phyloP scores from a whole-genome alignment of 805 yeast genomes.

The Candida tammaniensis region DNA sequence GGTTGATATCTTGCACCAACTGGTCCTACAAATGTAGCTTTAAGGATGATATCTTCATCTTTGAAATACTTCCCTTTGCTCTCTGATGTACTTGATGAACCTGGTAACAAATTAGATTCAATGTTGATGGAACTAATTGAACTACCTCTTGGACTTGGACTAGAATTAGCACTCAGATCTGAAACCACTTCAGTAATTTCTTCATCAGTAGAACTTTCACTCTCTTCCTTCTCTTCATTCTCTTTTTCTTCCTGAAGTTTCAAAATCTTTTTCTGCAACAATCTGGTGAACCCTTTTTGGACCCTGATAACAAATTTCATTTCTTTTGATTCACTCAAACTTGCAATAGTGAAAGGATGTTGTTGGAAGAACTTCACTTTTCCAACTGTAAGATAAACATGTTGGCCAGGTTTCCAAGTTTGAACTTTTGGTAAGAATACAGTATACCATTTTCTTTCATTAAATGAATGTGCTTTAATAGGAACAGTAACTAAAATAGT shows the following conservation, averaged over 20 bases:
- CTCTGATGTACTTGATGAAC: neutral
- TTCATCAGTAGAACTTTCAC: neutral
- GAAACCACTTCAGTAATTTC: too few species aligned
- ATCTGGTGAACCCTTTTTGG: constrained; percentile 43
- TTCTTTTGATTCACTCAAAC: constrained; percentile 35
- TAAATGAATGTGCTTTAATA: constrained; percentile 17
- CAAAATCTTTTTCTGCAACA: constrained; percentile 26
- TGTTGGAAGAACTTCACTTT: constrained; percentile 36
- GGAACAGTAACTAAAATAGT: constrained; percentile 41
- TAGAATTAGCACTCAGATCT: too few species aligned
- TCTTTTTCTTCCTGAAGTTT: constrained; percentile 19
- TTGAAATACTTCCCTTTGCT: neutral
- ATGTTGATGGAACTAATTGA: constrained; percentile 4
- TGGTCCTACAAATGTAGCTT: constrained; percentile 45
- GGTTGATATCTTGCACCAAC: constrained; percentile 44
- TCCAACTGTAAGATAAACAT: constrained; percentile 40
- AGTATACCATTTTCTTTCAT: constrained; percentile 24
- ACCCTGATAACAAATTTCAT: constrained; percentile 40
- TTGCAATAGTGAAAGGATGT: constrained; percentile 49
- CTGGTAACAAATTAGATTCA: constrained; percentile 12
- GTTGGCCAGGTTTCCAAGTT: constrained; percentile 49
- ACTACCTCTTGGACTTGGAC: too few species aligned
- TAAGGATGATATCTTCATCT: constrained; percentile 19
- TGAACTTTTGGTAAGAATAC: constrained; percentile 33
- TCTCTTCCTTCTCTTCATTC: constrained; percentile 9